Evolutionary conservation across 352 stramenopile species (phyloP).

Genomic region (Globisporangium emineosum): DNA sequence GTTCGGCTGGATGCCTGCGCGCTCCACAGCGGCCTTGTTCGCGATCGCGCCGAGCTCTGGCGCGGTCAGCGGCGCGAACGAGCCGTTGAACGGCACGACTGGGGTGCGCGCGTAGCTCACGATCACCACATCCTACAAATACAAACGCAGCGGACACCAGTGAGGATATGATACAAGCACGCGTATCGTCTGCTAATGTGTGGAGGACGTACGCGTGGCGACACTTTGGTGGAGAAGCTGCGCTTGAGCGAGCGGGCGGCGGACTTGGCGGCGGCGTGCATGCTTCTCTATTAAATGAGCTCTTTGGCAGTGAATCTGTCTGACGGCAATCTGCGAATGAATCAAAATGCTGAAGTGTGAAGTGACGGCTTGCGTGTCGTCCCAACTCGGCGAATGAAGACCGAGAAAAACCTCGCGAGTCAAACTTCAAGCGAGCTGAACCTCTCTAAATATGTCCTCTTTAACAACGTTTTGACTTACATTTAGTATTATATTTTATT

Average conservation of each 20-base stretch:
- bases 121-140: conserved; percentile 89
- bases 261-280: conserved; percentile 26
- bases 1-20: conserved; percentile 54
- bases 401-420: no score
- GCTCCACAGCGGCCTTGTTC: conserved; percentile 82
- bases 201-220: conserved; percentile 27
- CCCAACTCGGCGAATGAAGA: conserved; percentile 13
- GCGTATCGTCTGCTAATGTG: background rate
- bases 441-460: no score
- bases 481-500: no score
- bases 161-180: background rate
- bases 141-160: background rate
- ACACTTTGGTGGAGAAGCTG: conserved; percentile 38
- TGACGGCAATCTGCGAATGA: conserved; percentile 1
- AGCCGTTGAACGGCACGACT: conserved; percentile 95
- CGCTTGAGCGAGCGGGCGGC: conserved; percentile 32
- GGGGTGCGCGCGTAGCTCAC: conserved; percentile 94
- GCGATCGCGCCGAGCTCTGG: conserved; percentile 92
- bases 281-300: background rate
- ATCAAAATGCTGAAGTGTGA: background rate
- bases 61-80: conserved; percentile 84
- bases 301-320: background rate
- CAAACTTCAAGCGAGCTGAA: no score
- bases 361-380: background rate
- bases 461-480: no score